phyloP scores from a whole-genome alignment of 2,329 filamentous ascomycete species.

The Orbilia oligospora region DNA sequence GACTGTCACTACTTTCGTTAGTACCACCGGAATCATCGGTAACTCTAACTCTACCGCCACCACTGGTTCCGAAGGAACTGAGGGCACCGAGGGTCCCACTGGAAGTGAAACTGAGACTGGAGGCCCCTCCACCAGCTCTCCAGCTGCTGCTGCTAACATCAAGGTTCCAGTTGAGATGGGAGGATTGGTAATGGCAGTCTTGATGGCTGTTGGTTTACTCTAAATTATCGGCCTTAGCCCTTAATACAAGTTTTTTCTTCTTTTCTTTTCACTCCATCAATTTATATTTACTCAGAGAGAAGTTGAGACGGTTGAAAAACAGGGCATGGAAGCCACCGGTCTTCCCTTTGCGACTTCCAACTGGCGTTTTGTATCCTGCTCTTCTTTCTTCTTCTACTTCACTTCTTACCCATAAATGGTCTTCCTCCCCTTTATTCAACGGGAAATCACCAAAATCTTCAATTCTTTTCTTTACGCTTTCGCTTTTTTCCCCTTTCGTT shows the following conservation, averaged over 20 bases:
- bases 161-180: conserved; percentile 52
- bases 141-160: conserved; percentile 51
- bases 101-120: conserved; percentile 12
- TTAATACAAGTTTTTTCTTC: neutral
- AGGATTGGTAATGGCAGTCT: conserved; percentile 40
- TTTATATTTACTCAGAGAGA: neutral
- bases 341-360: neutral
- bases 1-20: conserved; percentile 19
- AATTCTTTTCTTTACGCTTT: neutral
- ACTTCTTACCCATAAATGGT: neutral
- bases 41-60: conserved; percentile 19
- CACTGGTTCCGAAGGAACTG: conserved; percentile 10
- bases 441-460: neutral
- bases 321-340: neutral
- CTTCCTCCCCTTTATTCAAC: neutral
- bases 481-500: neutral
- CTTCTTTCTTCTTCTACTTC: neutral
- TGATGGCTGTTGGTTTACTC: conserved; percentile 48
- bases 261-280: neutral
- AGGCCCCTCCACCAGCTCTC: conserved; percentile 30
- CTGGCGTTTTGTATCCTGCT: too few species aligned
- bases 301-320: neutral
- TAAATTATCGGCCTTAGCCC: neutral
- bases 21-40: conserved; percentile 29
- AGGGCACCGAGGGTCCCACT: neutral